Base-by-base conservation (phyloP, 306 rosid species). In the Myrica gale region DNA sequence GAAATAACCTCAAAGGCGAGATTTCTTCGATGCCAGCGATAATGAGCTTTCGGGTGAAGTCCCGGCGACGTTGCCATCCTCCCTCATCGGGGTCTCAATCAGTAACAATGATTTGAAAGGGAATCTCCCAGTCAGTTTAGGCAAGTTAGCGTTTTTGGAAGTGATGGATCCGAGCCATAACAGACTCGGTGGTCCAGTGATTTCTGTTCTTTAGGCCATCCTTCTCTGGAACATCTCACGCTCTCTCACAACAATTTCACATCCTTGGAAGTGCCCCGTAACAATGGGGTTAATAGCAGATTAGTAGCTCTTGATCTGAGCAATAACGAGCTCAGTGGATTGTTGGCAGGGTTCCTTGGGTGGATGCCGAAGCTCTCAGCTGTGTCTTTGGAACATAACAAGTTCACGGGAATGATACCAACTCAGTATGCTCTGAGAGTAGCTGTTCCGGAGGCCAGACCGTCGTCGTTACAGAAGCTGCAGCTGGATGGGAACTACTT, bases 241-340 rank as follows among this genome's bases (percentile, higher is more conserved):
- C 90, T 92, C 10, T 89, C 96, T 19, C 87, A 63, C 87, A 94
- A 94, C 84, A 56, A 67, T 41, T 84, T 94, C 43, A 73, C 88
- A 0, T 74, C 88, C 6, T 9, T 94, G 2, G 77, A 90, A 66
- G 12, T 54, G 2, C 89, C 89, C 0, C 44, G 9, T 19, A 72
- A 69, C 8, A 0, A 4, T 17, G 78, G 76, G 3, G 0, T 32
- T 5, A 55, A 44, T 6, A 89, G 93, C 44, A 82, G 71, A 47
- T 76, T 92, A 2, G 86, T 92, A 51, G 96, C 97, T 7, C 60
- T 91, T 20, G 98, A 92, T 86, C 47, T 94, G 57, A 89, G 93
- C 81, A 74, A 86, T 82, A 94, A 94, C 75, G 47, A 71, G 62
- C 60, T 94, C 6, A 39, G 71, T 6, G 96, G 97, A 17, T 9